Evolutionary conservation across 352 stramenopile genomes (phyloP).

Genomic region (Globisporangium abappressorium): DNA sequence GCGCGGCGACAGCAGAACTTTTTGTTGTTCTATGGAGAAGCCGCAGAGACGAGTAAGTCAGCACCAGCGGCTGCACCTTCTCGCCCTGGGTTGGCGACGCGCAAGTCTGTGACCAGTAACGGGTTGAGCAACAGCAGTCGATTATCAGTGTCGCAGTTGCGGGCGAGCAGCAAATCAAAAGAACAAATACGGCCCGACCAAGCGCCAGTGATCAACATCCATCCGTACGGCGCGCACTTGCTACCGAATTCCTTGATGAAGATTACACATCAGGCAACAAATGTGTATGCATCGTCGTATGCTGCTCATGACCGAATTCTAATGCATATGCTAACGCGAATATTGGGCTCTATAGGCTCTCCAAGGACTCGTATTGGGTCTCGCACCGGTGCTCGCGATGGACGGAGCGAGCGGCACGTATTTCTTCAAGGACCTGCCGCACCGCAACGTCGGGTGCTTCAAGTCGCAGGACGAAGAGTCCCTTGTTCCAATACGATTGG

Average conservation of each 20-base stretch:
- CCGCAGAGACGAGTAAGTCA: slow-evolving; percentile 5
- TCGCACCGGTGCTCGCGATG: slow-evolving; percentile 91
- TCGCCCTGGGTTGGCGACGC: slow-evolving; percentile 12
- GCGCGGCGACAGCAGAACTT: slow-evolving; percentile 59
- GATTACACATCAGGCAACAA: slow-evolving; percentile 64
- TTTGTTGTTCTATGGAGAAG: slow-evolving; percentile 35
- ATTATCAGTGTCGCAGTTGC: slow-evolving; percentile 10
- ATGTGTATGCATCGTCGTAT: background rate
- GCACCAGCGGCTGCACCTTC: slow-evolving; percentile 6
- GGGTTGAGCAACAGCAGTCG: slow-evolving; percentile 13
- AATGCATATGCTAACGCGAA: background rate
- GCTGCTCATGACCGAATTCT: background rate
- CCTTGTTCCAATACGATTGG: slow-evolving; percentile 49
- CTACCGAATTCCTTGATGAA: slow-evolving; percentile 80
- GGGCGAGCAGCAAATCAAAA: slow-evolving; percentile 5
- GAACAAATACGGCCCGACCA: slow-evolving; percentile 51
- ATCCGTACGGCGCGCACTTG: slow-evolving; percentile 74
- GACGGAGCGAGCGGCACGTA: slow-evolving; percentile 98
- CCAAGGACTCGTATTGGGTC: slow-evolving; percentile 87
- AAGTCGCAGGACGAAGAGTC: slow-evolving; percentile 99
- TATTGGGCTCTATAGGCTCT: slow-evolving; percentile 45
- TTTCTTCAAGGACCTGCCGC: slow-evolving; percentile 94
- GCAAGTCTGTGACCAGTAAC: slow-evolving; percentile 4
- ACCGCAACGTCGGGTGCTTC: slow-evolving; percentile 95
- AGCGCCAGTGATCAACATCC: slow-evolving; percentile 68